phyloP scores from a whole-genome alignment of 2,329 filamentous ascomycete species.

The Coleophoma crateriformis region DNA sequence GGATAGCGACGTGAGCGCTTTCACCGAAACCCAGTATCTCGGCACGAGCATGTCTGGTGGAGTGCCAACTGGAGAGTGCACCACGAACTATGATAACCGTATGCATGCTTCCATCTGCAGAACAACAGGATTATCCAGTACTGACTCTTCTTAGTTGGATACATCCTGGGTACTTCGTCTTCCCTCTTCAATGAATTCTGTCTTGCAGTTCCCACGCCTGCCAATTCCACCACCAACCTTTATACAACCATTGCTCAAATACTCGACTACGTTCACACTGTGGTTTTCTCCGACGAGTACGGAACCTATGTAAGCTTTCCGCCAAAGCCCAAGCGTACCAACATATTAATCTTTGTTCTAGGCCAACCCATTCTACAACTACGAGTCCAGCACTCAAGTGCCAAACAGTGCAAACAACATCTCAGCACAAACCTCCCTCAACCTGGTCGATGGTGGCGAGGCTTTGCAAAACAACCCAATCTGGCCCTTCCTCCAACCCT shows the following conservation, averaged over 20 bases:
- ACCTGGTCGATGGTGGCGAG: conserved; percentile 44
- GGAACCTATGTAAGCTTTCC: conserved; percentile 35
- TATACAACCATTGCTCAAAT: conserved; percentile 21
- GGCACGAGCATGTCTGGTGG: conserved; percentile 53
- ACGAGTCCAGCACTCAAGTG: conserved; percentile 20
- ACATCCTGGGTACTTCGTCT: conserved; percentile 33
- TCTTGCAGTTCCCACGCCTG: conserved; percentile 10
- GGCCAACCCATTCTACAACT: conserved; percentile 56
- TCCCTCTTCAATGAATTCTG: conserved; percentile 31
- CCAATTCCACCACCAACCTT: conserved; percentile 14
- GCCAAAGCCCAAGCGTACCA: too few relatives aligned
- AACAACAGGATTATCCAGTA: too few relatives aligned
- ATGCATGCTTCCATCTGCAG: too few relatives aligned
- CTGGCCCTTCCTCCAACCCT: conserved; percentile 42
- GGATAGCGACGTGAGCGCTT: conserved; percentile 54
- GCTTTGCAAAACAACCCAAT: conserved; percentile 46
- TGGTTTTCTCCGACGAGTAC: conserved; percentile 22
- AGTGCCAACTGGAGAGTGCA: conserved; percentile 26
- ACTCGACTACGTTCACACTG: conserved; percentile 23
- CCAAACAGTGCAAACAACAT: conserved; percentile 34
- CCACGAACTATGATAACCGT: conserved; percentile 33
- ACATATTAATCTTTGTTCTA: too few relatives aligned
- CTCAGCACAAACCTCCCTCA: conserved; percentile 30
- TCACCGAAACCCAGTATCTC: conserved; percentile 53
- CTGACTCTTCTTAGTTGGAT: conserved; percentile 22